Conservation (phyloP, 1,139 yeast genomes). For the Kodamaea arcana region DNA sequence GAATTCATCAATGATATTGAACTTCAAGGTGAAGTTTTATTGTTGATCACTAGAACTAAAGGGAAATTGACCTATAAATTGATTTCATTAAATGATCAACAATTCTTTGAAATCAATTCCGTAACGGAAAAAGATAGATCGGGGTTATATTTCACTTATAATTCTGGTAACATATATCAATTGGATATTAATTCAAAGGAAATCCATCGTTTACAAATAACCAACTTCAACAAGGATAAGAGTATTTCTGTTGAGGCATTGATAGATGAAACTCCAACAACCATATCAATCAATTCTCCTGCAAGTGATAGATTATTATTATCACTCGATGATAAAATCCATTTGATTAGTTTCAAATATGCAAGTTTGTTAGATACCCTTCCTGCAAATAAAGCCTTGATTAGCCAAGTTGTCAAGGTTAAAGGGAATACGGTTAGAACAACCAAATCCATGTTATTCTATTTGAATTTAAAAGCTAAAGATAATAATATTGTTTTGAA, state of each 20-base stretch:
- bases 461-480: conserved; percentile 37
- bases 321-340: conserved; percentile 34
- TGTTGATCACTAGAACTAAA: conserved; percentile 18
- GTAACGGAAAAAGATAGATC: conserved; percentile 6
- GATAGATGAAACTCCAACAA: conserved; percentile 8
- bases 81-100: conserved; percentile 17
- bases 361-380: conserved; percentile 41
- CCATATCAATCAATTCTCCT: conserved; percentile 29
- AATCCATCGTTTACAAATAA: conserved; percentile 20
- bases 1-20: conserved; percentile 20
- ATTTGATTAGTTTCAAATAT: conserved; percentile 42
- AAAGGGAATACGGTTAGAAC: conserved; percentile 41
- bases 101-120: conserved; percentile 20
- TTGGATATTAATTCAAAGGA: conserved; percentile 15
- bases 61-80: conserved; percentile 18
- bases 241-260: conserved; percentile 21
- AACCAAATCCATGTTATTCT: conserved; percentile 40
- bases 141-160: conserved; percentile 19
- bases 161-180: conserved; percentile 25
- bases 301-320: conserved; percentile 45
- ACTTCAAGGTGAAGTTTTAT: conserved; percentile 19
- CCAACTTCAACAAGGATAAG: conserved; percentile 19
- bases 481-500: conserved; percentile 44
- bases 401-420: conserved; percentile 37
- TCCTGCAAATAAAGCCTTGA: conserved; percentile 22